Conservation (phyloP, 1,284 basidiomycete genomes). For the Papiliotrema fonsecae region DNA sequence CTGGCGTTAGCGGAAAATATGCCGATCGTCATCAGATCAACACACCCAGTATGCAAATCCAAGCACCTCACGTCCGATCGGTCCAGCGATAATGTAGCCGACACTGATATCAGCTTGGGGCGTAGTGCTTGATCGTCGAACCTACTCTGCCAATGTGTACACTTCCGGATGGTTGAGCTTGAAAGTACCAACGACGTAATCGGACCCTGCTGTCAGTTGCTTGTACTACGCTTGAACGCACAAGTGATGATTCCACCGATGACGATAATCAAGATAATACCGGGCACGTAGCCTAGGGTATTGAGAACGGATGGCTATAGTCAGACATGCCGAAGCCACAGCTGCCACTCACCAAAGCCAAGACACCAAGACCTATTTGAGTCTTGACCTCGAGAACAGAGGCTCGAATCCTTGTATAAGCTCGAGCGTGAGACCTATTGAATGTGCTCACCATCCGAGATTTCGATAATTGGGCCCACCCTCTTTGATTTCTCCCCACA, state of each 20-base stretch:
- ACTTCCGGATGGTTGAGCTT: constrained; percentile 36
- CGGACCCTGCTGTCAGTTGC: constrained; percentile 18
- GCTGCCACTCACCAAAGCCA: constrained; percentile 25
- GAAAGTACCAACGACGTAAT: constrained; percentile 37
- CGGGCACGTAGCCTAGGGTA: constrained; percentile 36
- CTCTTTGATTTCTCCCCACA: constrained; percentile 37
- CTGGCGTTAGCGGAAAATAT: not conserved
- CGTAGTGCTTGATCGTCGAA: not conserved
- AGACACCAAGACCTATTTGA: constrained; percentile 41
- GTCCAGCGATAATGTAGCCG: constrained; percentile 32
- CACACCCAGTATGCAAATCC: constrained; percentile 30
- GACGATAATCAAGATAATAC: constrained; percentile 35
- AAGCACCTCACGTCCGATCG: constrained; percentile 31
- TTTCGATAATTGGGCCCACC: constrained; percentile 40
- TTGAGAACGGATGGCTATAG: constrained; percentile 25
- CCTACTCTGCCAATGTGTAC: constrained; percentile 18
- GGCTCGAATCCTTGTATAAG: constrained; percentile 16
- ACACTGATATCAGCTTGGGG: constrained; percentile 15
- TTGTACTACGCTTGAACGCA: constrained; percentile 7
- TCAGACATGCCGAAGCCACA: not conserved
- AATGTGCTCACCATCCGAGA: constrained; percentile 23
- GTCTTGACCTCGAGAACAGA: constrained; percentile 34
- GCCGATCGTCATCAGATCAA: not conserved
- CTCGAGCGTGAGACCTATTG: not conserved
- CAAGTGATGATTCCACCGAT: constrained; percentile 40